Conservation (phyloP, 2,329 filamentous ascomycete genomes). For the Fusarium scirpi region DNA sequence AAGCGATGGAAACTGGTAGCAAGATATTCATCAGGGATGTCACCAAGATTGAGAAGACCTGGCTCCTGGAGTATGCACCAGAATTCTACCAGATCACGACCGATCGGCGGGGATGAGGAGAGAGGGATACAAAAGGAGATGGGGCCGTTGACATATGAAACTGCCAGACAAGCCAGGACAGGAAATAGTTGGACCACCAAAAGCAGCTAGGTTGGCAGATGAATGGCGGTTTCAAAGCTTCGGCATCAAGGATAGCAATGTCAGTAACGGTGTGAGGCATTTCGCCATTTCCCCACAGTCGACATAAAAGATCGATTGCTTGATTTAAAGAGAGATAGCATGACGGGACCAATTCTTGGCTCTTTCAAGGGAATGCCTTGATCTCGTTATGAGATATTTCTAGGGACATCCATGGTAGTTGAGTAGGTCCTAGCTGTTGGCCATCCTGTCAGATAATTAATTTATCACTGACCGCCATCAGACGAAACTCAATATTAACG, state of each 20-base stretch:
- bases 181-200: not conserved
- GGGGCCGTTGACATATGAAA: conserved; percentile 36
- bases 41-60: conserved; percentile 93
- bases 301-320: conserved; percentile 11
- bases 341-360: conserved; percentile 13
- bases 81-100: conserved; percentile 78
- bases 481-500: conserved; percentile 4
- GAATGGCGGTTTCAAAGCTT: conserved; percentile 38
- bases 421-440: not conserved
- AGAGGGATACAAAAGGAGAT: conserved; percentile 26
- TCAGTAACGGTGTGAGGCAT: conserved; percentile 34
- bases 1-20: conserved; percentile 87
- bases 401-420: conserved; percentile 4
- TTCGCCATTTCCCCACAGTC: conserved; percentile 33
- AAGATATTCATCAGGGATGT: conserved; percentile 94
- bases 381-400: conserved; percentile 4
- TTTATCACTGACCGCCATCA: conserved; percentile 27
- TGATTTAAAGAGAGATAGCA: conserved; percentile 33
- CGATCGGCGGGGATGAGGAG: conserved; percentile 43
- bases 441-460: conserved; percentile 9
- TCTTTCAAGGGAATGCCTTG: conserved; percentile 11
- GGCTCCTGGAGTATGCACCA: conserved; percentile 89
- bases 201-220: conserved; percentile 17
- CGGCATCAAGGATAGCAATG: conserved; percentile 23
- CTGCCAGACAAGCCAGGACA: conserved; percentile 20